Percentiles rank a stretch among this genome's conserved stretches.
Evolutionary conservation across 331 rosid genomes (phyloP).

Genomic region (Arachis monticola): DNA sequence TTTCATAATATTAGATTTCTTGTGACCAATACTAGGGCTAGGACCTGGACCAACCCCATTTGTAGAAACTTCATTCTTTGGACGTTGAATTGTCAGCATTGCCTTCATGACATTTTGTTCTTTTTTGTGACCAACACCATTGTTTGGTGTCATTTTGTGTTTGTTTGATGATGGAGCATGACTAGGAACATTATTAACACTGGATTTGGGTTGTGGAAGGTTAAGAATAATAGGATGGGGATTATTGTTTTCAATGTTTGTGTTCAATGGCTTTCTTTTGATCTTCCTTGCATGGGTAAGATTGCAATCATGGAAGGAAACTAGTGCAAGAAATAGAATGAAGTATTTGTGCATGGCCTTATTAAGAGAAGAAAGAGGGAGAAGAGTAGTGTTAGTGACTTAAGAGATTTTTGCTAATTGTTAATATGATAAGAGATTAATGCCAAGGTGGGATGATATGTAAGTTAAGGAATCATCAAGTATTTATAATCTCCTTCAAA

Average conservation of each 20-base stretch:
- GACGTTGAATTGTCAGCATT: constrained; percentile 11
- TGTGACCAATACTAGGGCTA: constrained; percentile 2
- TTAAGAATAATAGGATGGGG: neutral
- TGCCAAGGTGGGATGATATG: constrained; percentile 1
- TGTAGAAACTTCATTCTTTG: neutral
- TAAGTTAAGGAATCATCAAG: neutral
- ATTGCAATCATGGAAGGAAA: constrained; percentile 20
- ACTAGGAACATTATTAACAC: neutral
- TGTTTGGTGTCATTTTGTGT: neutral
- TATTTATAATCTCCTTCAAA: constrained; percentile 21
- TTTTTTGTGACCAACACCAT: neutral
- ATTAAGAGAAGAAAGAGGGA: neutral
- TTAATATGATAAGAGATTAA: neutral
- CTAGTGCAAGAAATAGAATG: constrained; percentile 13
- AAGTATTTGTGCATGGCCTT: constrained; percentile 16
- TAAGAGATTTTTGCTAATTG: neutral
- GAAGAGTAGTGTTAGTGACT: too few relatives aligned
- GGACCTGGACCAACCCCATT: constrained; percentile 6
- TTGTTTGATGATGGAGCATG: constrained; percentile 1
- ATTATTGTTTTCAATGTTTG: neutral
- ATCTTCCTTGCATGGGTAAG: constrained; percentile 18
- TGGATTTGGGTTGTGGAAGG: neutral
- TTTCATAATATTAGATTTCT: too few relatives aligned
- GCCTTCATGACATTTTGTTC: neutral
- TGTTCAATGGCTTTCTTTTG: constrained; percentile 9